phyloP scores from a whole-genome alignment of 2,329 filamentous ascomycete species.

The Coniochaeta prunicola region DNA sequence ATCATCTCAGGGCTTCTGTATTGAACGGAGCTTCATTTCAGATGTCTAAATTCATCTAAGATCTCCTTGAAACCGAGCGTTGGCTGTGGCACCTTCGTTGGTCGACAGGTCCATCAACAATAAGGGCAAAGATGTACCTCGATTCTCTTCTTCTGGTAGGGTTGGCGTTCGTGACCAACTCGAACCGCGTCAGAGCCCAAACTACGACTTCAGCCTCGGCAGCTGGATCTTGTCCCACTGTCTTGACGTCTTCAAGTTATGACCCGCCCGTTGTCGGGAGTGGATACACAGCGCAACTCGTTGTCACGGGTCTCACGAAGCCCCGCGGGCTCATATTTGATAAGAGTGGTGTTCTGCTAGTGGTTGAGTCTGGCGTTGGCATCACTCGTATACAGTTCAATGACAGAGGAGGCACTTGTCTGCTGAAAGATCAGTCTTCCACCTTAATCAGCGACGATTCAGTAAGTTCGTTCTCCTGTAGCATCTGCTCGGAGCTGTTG shows the following conservation, averaged over 20 bases:
- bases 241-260: conserved; percentile 16
- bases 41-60: neutral
- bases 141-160: neutral
- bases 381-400: conserved; percentile 31
- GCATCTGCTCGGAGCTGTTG: neutral
- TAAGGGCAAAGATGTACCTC: neutral
- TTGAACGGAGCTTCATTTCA: too few species aligned
- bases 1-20: too few species aligned
- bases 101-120: neutral
- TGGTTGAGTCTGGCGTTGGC: conserved; percentile 34
- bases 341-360: conserved; percentile 33
- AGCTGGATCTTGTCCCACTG: conserved; percentile 14
- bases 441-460: conserved; percentile 26
- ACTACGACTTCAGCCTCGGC: neutral
- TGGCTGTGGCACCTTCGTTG: neutral
- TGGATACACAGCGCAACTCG: conserved; percentile 26
- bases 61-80: neutral
- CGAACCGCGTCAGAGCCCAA: conserved; percentile 3
- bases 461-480: conserved; percentile 22
- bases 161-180: neutral
- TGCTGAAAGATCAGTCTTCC: conserved; percentile 27
- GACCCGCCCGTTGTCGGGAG: conserved; percentile 18
- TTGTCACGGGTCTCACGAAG: conserved; percentile 22
- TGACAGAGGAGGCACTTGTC: conserved; percentile 34
- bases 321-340: conserved; percentile 42